A percentile compares a stretch with the other conserved stretches of the same genome.
phyloP scores from a whole-genome alignment of 2,329 filamentous ascomycete genomes.

The Exophiala oligosperma region DNA sequence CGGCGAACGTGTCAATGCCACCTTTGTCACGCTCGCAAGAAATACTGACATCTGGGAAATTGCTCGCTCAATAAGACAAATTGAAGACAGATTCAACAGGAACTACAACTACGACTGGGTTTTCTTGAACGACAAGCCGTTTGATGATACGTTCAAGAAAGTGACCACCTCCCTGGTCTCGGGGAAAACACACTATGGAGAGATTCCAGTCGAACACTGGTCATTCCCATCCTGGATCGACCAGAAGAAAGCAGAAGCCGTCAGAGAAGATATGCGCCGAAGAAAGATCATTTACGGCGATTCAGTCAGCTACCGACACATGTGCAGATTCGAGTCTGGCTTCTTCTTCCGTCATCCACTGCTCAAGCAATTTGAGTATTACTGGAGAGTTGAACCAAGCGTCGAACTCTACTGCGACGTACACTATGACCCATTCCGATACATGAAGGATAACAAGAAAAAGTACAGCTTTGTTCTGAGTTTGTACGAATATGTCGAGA shows the following conservation, averaged over 20 bases:
- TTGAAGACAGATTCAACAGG: constrained; percentile 97
- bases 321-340: constrained; percentile 98
- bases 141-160: constrained; percentile 90
- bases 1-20: constrained; percentile 87
- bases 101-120: constrained; percentile 99
- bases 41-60: constrained; percentile 97
- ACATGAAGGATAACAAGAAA: constrained; percentile 93
- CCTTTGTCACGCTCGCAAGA: constrained; percentile 91
- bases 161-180: constrained; percentile 88
- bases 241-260: constrained; percentile 85
- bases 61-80: constrained; percentile 88
- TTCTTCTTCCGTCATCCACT: constrained; percentile 97
- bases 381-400: constrained; percentile 98
- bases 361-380: constrained; percentile 97
- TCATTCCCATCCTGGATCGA: constrained; percentile 96
- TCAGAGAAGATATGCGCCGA: constrained; percentile 89
- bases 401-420: constrained; percentile 96
- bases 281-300: constrained; percentile 98
- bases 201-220: constrained; percentile 92
- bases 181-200: constrained; percentile 85
- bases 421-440: constrained; percentile 92
- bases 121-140: constrained; percentile 94
- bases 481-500: constrained; percentile 94
- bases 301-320: constrained; percentile 95
- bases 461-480: constrained; percentile 98